A percentile compares a stretch with the other conserved stretches of the same genome.
Evolutionary conservation across 1,139 yeast genomes (phyloP).

Genomic region (Candida mesenterica): DNA sequence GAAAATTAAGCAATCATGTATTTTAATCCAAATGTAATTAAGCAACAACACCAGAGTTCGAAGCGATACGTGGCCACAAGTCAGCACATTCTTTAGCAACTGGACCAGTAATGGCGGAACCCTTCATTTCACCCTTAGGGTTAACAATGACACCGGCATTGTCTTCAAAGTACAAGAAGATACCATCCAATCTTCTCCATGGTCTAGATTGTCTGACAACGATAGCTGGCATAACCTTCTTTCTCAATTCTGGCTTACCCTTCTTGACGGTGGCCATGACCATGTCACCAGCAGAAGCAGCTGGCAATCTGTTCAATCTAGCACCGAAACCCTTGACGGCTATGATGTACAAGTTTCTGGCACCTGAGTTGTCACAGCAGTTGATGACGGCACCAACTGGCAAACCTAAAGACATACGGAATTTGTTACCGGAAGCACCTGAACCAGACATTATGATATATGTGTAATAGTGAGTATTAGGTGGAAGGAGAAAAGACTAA

Average conservation of each 20-base stretch:
- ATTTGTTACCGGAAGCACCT: slow-evolving; percentile 99
- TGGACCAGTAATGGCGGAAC: slow-evolving; percentile 99
- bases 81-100: slow-evolving; percentile 99
- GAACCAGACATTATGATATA: slow-evolving; percentile 65
- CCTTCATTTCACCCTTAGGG: slow-evolving; percentile 99
- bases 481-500: slow-evolving; percentile 7
- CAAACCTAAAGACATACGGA: slow-evolving; percentile 99
- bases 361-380: slow-evolving; percentile 99
- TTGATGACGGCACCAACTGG: slow-evolving; percentile 99
- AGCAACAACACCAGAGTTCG: slow-evolving; percentile 99
- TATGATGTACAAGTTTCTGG: slow-evolving; percentile 97
- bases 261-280: slow-evolving; percentile 99
- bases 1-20: slow-evolving; percentile 5
- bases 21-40: too few relatives aligned
- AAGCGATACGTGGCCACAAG: slow-evolving; percentile 99
- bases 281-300: slow-evolving; percentile 99
- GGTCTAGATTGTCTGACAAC: slow-evolving; percentile 99
- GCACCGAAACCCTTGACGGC: slow-evolving; percentile 99
- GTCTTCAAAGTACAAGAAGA: slow-evolving; percentile 99
- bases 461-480: slow-evolving; percentile 7
- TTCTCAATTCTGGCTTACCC: slow-evolving; percentile 99
- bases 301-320: slow-evolving; percentile 99
- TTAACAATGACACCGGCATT: slow-evolving; percentile 99
- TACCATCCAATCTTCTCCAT: slow-evolving; percentile 99
- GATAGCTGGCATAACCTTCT: slow-evolving; percentile 99